A percentile compares a stretch with the other conserved stretches of the same genome.
Evolutionary conservation across 2,329 filamentous ascomycete genomes (phyloP).

Genomic region (Hymenoscyphus infarciens): DNA sequence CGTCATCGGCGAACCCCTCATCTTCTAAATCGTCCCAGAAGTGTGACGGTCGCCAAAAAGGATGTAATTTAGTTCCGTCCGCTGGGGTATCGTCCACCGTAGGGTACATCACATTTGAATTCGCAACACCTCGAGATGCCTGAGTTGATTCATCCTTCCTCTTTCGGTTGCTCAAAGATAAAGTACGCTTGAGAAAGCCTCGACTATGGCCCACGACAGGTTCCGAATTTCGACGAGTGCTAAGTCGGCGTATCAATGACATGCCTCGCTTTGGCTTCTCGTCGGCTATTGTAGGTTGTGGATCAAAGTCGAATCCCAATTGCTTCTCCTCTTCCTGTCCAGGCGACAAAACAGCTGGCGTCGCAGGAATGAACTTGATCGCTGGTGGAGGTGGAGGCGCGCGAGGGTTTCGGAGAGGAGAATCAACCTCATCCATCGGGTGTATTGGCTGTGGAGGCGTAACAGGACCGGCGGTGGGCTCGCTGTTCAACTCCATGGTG

Average conservation of each 20-base stretch:
- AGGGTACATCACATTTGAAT: slow-evolving; percentile 38
- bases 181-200: slow-evolving; percentile 50
- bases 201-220: slow-evolving; percentile 46
- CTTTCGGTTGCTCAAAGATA: slow-evolving; percentile 28
- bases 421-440: slow-evolving; percentile 54
- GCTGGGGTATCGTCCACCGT: slow-evolving; percentile 44
- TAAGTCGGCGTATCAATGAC: slow-evolving; percentile 53
- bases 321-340: slow-evolving; percentile 49
- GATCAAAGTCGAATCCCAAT: slow-evolving; percentile 51
- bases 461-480: slow-evolving; percentile 41
- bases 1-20: slow-evolving; percentile 35
- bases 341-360: slow-evolving; percentile 57
- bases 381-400: slow-evolving; percentile 54
- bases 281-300: slow-evolving; percentile 31
- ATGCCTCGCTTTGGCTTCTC: slow-evolving; percentile 45
- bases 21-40: slow-evolving; percentile 41
- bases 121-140: slow-evolving; percentile 26
- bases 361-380: slow-evolving; percentile 61
- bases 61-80: slow-evolving; percentile 55
- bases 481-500: slow-evolving; percentile 33
- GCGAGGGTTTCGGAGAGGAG: slow-evolving; percentile 59
- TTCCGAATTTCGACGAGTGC: slow-evolving; percentile 46
- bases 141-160: slow-evolving; percentile 26
- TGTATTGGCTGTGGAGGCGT: slow-evolving; percentile 51
- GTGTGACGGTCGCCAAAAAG: slow-evolving; percentile 57